A percentile compares a stretch with the other conserved stretches of the same genome.
phyloP scores from a whole-genome alignment of 148 eudicot species.

The Camellia japonica region DNA sequence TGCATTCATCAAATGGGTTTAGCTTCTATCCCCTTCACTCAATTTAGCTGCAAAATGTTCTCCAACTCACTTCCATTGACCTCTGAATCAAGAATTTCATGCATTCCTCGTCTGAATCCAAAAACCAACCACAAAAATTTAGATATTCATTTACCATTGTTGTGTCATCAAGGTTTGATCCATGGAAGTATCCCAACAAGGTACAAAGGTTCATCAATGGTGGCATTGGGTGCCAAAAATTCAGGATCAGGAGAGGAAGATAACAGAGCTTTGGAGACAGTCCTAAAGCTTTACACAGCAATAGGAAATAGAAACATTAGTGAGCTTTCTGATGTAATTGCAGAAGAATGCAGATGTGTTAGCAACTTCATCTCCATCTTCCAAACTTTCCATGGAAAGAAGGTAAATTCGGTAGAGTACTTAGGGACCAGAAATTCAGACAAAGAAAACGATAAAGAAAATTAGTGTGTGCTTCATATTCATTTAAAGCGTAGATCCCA shows the following conservation, averaged over 20 bases:
- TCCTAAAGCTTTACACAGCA: conserved; percentile 43
- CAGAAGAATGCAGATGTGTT: conserved; percentile 57
- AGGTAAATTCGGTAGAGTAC: conserved; percentile 31
- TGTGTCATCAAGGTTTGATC: neutral
- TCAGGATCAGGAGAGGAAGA: conserved; percentile 28
- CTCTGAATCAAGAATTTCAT: conserved; percentile 8
- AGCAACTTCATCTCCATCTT: conserved; percentile 45
- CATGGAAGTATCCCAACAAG: neutral
- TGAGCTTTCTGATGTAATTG: conserved; percentile 46
- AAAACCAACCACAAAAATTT: neutral
- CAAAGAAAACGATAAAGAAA: too few relatives aligned
- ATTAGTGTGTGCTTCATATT: too few relatives aligned
- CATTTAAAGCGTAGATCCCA: too few relatives aligned
- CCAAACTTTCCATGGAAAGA: conserved; percentile 52
- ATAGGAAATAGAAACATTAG: conserved; percentile 34
- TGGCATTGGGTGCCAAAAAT: conserved; percentile 12
- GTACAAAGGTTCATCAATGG: neutral
- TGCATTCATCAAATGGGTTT: conserved; percentile 3
- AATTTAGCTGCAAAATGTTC: conserved; percentile 6
- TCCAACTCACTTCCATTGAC: neutral
- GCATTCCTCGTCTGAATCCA: neutral
- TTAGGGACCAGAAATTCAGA: too few relatives aligned
- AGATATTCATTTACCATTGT: neutral
- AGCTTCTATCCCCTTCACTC: neutral
- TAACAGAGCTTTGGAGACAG: conserved; percentile 37